These are phyloP conservation scores for Chaetomium sp. DNA, from an alignment of 2,329 filamentous ascomycete genomes.

Conservation along the genomic window DNA sequence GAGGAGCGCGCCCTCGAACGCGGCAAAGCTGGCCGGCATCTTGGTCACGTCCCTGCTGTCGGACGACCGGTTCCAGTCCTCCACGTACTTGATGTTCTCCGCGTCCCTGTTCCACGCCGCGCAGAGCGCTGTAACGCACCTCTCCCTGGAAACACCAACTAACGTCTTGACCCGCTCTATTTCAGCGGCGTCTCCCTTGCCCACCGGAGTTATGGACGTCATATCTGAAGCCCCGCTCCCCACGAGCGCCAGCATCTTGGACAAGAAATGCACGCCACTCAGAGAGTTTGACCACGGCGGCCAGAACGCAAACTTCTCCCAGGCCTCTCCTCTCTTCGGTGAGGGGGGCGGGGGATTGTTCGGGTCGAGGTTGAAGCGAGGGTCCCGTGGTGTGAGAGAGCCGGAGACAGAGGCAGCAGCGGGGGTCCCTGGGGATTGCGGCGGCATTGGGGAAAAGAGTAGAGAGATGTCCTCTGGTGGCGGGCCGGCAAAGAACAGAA, in stretches of 20 bases:
- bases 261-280: slow-evolving; percentile 87
- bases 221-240: slow-evolving; percentile 88
- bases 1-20: slow-evolving; percentile 81
- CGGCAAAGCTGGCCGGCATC: slow-evolving; percentile 83
- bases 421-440: slow-evolving; percentile 69
- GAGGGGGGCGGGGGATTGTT: slow-evolving; percentile 76
- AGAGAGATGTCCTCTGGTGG: slow-evolving; percentile 89
- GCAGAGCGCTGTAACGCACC: slow-evolving; percentile 82
- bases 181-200: slow-evolving; percentile 54
- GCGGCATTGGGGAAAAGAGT: slow-evolving; percentile 79
- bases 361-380: slow-evolving; percentile 77
- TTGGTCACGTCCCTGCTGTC: slow-evolving; percentile 86
- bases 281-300: slow-evolving; percentile 89
- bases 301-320: slow-evolving; percentile 97
- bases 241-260: slow-evolving; percentile 77
- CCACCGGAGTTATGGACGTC: slow-evolving; percentile 71
- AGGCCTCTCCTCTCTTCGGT: slow-evolving; percentile 77
- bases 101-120: slow-evolving; percentile 92
- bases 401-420: slow-evolving; percentile 50
- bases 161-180: slow-evolving; percentile 74
- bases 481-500: slow-evolving; percentile 80
- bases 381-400: slow-evolving; percentile 61
- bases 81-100: slow-evolving; percentile 86
- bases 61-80: slow-evolving; percentile 85
- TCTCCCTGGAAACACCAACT: slow-evolving; percentile 77